Percentiles rank a stretch among this genome's conserved stretches.
These are phyloP conservation scores for Castanea crenata DNA, from an alignment of 306 rosid genomes.

Conservation along the genomic window DNA sequence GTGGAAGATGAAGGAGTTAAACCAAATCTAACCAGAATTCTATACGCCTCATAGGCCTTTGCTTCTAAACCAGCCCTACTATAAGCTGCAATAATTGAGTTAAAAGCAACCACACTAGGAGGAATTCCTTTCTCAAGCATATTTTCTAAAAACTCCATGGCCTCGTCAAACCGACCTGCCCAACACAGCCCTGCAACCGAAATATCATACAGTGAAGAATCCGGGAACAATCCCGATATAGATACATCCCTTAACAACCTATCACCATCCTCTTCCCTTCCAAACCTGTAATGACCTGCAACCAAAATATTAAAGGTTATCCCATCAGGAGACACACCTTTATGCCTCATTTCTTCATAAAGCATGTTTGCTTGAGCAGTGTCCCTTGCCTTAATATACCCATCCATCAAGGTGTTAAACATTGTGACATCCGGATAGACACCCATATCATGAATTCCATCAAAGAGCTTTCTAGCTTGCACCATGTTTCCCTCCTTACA, in stretches of 20 bases:
- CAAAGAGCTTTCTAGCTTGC: constrained; percentile 54
- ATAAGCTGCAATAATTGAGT: constrained; percentile 66
- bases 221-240: constrained; percentile 33
- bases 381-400: constrained; percentile 76
- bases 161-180: constrained; percentile 60
- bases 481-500: constrained; percentile 70
- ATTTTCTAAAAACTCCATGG: constrained; percentile 45
- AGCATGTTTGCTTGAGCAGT: constrained; percentile 59
- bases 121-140: constrained; percentile 65
- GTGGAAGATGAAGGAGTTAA: constrained; percentile 64
- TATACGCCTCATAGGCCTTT: constrained; percentile 55
- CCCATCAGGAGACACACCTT: constrained; percentile 52
- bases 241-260: constrained; percentile 44
- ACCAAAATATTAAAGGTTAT: constrained; percentile 76
- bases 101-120: constrained; percentile 58
- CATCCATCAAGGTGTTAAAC: constrained; percentile 66
- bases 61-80: constrained; percentile 60
- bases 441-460: constrained; percentile 43
- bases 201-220: constrained; percentile 48
- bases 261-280: constrained; percentile 57
- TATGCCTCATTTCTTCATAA: constrained; percentile 64
- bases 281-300: constrained; percentile 62
- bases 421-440: constrained; percentile 30
- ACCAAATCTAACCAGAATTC: constrained; percentile 43
- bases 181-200: constrained; percentile 61